phyloP scores from a whole-genome alignment of 1,284 basidiomycete genomes.

The Exobasidium cylindrosporum region DNA sequence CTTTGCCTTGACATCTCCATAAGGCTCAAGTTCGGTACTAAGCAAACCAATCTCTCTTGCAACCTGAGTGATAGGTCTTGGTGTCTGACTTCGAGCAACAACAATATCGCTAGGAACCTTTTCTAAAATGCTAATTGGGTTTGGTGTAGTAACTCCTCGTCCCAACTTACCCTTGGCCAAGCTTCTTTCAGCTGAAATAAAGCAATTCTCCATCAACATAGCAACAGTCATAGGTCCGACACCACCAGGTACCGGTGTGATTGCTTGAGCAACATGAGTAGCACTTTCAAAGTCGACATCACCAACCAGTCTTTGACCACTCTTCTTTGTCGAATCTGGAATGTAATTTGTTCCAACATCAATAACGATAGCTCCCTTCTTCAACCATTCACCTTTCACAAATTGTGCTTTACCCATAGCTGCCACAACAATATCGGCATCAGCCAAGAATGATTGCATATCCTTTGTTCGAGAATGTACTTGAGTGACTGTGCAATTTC shows the following conservation, averaged over 20 bases:
- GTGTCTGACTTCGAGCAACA: constrained; percentile 90
- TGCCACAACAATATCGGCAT: constrained; percentile 86
- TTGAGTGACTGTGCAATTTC: constrained; percentile 94
- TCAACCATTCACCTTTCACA: constrained; percentile 91
- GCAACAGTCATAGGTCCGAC: constrained; percentile 99
- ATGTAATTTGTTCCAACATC: constrained; percentile 93
- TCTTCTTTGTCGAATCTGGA: constrained; percentile 78
- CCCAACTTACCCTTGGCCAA: constrained; percentile 69
- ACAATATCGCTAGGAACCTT: constrained; percentile 83
- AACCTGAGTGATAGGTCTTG: constrained; percentile 80
- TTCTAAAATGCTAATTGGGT: constrained; percentile 72
- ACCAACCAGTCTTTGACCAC: constrained; percentile 90
- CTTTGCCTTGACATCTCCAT: constrained; percentile 96
- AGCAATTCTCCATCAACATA: constrained; percentile 94
- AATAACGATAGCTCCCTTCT: constrained; percentile 71
- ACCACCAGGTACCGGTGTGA: constrained; percentile 91
- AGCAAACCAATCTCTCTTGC: constrained; percentile 85
- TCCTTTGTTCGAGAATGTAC: constrained; percentile 88
- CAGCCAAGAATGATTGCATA: constrained; percentile 68
- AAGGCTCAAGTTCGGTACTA: constrained; percentile 83
- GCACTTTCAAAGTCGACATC: constrained; percentile 87
- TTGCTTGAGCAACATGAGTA: constrained; percentile 73
- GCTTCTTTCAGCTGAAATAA: constrained; percentile 76
- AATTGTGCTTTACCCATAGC: constrained; percentile 90
- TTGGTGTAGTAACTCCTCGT: constrained; percentile 67